phyloP scores from a whole-genome alignment of 805 yeast species.

The Hagleromyces aurorensis region DNA sequence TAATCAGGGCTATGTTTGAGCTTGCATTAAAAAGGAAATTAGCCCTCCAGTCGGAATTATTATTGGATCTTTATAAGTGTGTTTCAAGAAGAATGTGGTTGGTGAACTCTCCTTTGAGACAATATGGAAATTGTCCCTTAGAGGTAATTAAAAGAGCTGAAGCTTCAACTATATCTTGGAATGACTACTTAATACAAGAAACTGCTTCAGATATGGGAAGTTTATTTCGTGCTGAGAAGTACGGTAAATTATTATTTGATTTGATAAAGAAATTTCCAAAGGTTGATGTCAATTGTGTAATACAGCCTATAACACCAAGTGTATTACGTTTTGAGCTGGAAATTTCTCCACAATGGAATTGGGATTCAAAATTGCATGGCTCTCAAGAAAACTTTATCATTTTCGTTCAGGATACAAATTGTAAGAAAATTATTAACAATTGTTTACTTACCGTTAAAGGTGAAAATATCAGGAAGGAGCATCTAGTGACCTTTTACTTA shows the following conservation, averaged over 20 bases:
- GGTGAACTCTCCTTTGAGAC: constrained; percentile 78
- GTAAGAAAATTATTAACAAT: constrained; percentile 58
- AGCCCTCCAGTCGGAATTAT: constrained; percentile 51
- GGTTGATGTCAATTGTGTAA: constrained; percentile 46
- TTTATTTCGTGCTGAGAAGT: constrained; percentile 64
- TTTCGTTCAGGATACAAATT: constrained; percentile 76
- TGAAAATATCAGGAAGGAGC: constrained; percentile 44
- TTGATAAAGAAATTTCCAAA: constrained; percentile 68
- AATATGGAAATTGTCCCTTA: constrained; percentile 61
- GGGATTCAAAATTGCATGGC: constrained; percentile 65
- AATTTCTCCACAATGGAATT: constrained; percentile 63
- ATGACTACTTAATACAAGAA: constrained; percentile 54
- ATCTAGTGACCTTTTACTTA: constrained; percentile 57
- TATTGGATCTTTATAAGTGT: constrained; percentile 67
- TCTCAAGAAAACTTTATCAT: constrained; percentile 57
- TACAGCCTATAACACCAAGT: constrained; percentile 73
- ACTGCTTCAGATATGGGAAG: constrained; percentile 74
- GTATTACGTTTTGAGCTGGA: constrained; percentile 59
- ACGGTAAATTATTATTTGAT: constrained; percentile 52
- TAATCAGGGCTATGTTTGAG: constrained; percentile 79
- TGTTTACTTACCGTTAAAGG: constrained; percentile 48
- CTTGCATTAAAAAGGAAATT: constrained; percentile 62
- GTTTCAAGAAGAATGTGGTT: constrained; percentile 80
- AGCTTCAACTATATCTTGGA: constrained; percentile 75
- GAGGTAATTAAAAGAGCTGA: constrained; percentile 72